phyloP scores from a whole-genome alignment of 768 basidiomycete species.

The Auriscalpium orientale region DNA sequence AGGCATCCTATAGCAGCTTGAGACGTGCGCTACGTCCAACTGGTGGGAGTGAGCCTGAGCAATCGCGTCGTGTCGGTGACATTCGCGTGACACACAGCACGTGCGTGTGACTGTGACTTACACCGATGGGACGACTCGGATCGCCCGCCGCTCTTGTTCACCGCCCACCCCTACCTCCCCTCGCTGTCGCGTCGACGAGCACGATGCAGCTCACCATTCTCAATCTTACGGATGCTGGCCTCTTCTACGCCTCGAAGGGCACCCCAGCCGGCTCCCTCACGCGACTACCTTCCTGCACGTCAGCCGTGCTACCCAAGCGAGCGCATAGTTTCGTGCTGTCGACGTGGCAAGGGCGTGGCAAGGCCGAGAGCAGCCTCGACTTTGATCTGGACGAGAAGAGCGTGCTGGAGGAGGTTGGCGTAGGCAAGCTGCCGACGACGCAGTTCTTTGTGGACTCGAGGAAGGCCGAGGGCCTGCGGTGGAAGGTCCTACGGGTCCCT shows the following conservation, averaged over 20 bases:
- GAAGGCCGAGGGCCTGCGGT: not conserved
- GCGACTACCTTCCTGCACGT: not conserved
- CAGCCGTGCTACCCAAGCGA: constrained; percentile 10
- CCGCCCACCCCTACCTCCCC: too few species aligned
- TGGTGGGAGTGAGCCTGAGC: not conserved
- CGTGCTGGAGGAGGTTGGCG: not conserved
- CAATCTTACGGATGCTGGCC: constrained; percentile 28
- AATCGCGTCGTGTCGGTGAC: not conserved
- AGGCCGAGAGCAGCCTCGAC: not conserved
- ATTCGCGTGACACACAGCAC: not conserved
- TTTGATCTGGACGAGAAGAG: constrained; percentile 15
- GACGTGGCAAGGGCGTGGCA: not conserved
- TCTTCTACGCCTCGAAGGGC: constrained; percentile 15
- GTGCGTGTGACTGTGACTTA: not conserved
- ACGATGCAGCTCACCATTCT: constrained; percentile 25
- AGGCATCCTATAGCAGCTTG: not conserved
- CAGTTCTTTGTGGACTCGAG: not conserved
- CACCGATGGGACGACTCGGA: too few species aligned
- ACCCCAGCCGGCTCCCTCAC: too few species aligned
- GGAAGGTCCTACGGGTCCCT: constrained; percentile 30
- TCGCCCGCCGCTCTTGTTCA: too few species aligned
- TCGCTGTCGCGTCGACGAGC: not conserved
- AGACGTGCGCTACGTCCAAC: not conserved
- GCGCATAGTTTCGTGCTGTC: constrained; percentile 1
- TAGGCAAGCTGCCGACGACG: not conserved